These are phyloP conservation scores for Marchantia polymorpha DNA, from an alignment of 225 moss, liverwort and hornwort genomes.

Conservation along the genomic window DNA sequence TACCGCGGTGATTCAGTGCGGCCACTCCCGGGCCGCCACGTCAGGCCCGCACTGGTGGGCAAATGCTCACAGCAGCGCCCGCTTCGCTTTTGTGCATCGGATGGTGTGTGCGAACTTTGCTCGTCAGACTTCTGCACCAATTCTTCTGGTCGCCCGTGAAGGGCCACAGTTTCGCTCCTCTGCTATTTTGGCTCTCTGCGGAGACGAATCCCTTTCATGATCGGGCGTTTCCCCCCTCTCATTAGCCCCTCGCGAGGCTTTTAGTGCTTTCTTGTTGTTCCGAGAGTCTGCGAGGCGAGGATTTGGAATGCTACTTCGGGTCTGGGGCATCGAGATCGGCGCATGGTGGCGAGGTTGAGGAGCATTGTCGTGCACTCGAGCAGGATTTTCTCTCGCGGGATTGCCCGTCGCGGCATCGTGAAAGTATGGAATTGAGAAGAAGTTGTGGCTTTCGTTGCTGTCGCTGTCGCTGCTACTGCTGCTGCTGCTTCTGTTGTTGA, in stretches of 20 bases:
- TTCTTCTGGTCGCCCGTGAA: neutral
- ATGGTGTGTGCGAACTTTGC: neutral
- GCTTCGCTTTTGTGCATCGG: neutral
- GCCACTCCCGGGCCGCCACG: neutral
- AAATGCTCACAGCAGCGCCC: neutral
- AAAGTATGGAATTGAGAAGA: neutral
- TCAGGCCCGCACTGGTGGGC: neutral
- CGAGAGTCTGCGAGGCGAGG: neutral
- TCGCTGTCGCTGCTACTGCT: neutral
- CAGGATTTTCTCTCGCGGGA: neutral
- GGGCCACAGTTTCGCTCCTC: neutral
- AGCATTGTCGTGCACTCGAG: neutral
- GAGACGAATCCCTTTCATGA: neutral
- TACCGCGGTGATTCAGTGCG: neutral
- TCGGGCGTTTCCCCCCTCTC: neutral
- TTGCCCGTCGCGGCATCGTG: neutral
- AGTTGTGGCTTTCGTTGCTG: neutral
- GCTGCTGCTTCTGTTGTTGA: neutral
- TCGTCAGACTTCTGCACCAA: neutral
- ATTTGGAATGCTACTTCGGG: neutral
- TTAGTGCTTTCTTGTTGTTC: neutral
- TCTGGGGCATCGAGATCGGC: neutral
- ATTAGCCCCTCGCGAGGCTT: too few relatives aligned
- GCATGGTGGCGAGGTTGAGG: neutral
- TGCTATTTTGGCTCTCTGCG: neutral